Base-by-base conservation (phyloP, 140 eudicot genomes). In the Anethum foeniculum region DNA sequence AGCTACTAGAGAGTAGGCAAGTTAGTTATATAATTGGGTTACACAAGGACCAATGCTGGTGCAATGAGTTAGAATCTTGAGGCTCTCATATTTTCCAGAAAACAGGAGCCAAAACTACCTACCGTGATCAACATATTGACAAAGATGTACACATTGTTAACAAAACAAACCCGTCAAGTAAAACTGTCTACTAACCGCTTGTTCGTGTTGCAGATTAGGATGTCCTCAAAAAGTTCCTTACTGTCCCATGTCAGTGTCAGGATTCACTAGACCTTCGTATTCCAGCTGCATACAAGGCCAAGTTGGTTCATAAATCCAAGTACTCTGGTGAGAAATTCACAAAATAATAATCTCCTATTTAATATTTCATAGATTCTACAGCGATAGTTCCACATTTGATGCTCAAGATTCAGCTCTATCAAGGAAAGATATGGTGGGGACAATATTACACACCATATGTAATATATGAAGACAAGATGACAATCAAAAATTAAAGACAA, bases 231-330 rank as follows among this genome's bases (percentile, higher is more conserved):
- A 32, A 49, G 19, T n/a, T 49, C 80, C 7, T 23, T 32, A 54
- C 79, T 67, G 71, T 77, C 85, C 83, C 94, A 90, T 86, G 82
- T 85, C 85, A 13, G 54, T 67, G 78, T 69, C 87, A 28, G 96
- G 91, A 86, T 87, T 78, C 71, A 8, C 69, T 80, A 85, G 88
- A 81, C 82, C 97, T 85, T 84, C 93, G 41, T 85, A 92, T 85
- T 89, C 92, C 87, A 87, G 72, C 97, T 92, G 92, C 88, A 87
- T 43, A 75, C 18, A 48, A 80, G 73, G 58, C 76, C 43, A 91
- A 76, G 56, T 28, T 76, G 30, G 48, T 48, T 71, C 8, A 82
- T 38, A 5, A 44, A 68, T 67, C 7, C 41, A 25, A 23, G 11
- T 27, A 6, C n/a, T 32, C 25, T 6, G 23, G 38, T 18, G 34